These are phyloP conservation scores for Colletotrichum phormii DNA, from an alignment of 2,329 filamentous ascomycete species.

Conservation along the genomic window DNA sequence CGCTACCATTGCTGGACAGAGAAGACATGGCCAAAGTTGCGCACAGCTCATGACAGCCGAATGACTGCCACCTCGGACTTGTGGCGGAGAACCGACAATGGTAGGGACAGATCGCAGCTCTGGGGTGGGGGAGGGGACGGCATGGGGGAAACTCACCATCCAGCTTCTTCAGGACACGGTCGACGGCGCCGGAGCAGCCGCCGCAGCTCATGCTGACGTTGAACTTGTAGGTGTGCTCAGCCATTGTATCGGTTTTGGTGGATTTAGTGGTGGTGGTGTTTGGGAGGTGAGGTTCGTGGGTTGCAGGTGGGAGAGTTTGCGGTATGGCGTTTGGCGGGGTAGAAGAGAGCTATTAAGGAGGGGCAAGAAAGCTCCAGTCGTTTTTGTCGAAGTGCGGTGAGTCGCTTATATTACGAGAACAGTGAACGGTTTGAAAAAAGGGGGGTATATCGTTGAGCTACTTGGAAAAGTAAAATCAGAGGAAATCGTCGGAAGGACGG, in stretches of 20 bases:
- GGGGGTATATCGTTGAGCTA: constrained; percentile 17
- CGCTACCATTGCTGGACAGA: no score
- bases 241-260: constrained; percentile 63
- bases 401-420: neutral
- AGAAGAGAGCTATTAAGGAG: constrained; percentile 23
- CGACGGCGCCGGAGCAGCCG: constrained; percentile 94
- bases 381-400: neutral
- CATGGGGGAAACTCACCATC: constrained; percentile 70
- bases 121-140: neutral
- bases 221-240: constrained; percentile 95
- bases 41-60: no score
- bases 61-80: no score
- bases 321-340: constrained; percentile 36
- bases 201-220: constrained; percentile 93
- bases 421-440: neutral
- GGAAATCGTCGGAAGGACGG: neutral
- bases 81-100: no score
- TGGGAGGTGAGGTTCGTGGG: neutral
- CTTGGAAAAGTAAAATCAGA: neutral
- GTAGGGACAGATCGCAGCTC: no score
- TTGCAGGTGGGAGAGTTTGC: constrained; percentile 22
- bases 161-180: constrained; percentile 91
- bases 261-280: constrained; percentile 9
- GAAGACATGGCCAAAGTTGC: no score
- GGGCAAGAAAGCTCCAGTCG: constrained; percentile 24